Base-by-base conservation (phyloP, 768 basidiomycete genomes). In the Tylopilus cervinicoccineus region DNA sequence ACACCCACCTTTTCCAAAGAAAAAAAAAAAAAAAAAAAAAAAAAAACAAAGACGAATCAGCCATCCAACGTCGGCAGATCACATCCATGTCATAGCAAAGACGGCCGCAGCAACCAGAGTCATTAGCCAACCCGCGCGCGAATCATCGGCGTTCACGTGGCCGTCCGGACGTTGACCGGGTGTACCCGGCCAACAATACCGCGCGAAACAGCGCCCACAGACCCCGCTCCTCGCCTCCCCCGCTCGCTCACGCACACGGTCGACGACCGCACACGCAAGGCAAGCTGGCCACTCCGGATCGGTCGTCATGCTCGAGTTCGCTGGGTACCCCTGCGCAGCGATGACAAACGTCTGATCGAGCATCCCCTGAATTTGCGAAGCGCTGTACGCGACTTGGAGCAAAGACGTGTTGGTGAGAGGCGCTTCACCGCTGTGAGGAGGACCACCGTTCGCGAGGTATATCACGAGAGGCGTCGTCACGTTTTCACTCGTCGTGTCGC, bases 361-460 rank as follows among this genome's bases (percentile, higher is more conserved):
- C 67, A 80, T 74, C 11, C 62, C 65, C 52, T 72, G 67, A 20
- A 76, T 61, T 45, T 73, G 57, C 4, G 63, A 61, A 7, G 63
- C 43, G 1, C 57, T 42, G 57, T 78, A 80, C 3, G 63, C 42
- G 22, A 72, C 52, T 60, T 76, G 68, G 47, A 46, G 44, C 12
- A 76, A 76, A 8, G 63, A 53, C 0, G 68, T 72, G 64, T 78
- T 79, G 11, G 75, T 76, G n/a, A 70, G 47, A 6, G 69, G 55
- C n/a, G 60, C 55, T 26, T 66, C 58, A 16, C 72, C 65, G 24
- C 74, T 62, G 46, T 61, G 64, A 36, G 72, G 72, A 4, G 72
- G 62, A 2, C 74, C 75, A 22, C 78, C 77, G 55, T 77, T 78
- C 0, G 80, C 79, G 17, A 81, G 62, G 61, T 84, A 83, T 44